Base-by-base conservation (phyloP, 2,329 filamentous ascomycete genomes). In the Alternaria tenuissima region DNA sequence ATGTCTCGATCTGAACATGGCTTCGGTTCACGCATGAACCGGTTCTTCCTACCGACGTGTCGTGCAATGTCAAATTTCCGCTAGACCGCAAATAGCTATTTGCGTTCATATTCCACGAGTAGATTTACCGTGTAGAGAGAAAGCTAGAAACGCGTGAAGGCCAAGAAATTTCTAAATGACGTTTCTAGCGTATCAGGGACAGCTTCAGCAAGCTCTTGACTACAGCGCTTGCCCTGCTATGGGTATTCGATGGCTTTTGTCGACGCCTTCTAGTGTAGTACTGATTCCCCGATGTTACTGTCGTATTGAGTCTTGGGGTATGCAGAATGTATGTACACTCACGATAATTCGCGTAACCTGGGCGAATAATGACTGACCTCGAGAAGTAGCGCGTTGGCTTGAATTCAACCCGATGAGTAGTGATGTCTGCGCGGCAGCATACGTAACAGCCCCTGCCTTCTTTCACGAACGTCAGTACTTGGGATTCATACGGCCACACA, bases 41-140 rank as follows among this genome's bases (percentile, higher is more conserved):
- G 16, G 34, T 41, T 7, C 43, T 52, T 39, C 32, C 36, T 48
- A 32, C 55, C 47, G 39, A 28, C 43, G 34, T 58, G 60, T 49
- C 43, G 66, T 70, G 52, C 36, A 48, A 70, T 64, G 44, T 62
- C 49, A 52, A 39, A 49, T 56, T 55, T 48, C 53, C 51, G 47
- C 60, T 59, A 59, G 52, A 34, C 49, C 32, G 28, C 16, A 32
- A 28, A 54, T 14, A 64, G 51, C 46, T 43, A 36, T 41, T 56
- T 54, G 53, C 52, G 55, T 48, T 38, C 36, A 39, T 54, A 61
- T 59, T 61, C 52, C 49, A 61, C 22, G 32, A 59, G 38, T 14
- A 9, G 16, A 51, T 43, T 54, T 57, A 59, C 62, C 49, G 36
- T 28, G 56, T 47, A n/a, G 14, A 22, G 38, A 56, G 14, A 6